Evolutionary conservation across 305 asterid species (phyloP).

Genomic region (Rubia peregrina): DNA sequence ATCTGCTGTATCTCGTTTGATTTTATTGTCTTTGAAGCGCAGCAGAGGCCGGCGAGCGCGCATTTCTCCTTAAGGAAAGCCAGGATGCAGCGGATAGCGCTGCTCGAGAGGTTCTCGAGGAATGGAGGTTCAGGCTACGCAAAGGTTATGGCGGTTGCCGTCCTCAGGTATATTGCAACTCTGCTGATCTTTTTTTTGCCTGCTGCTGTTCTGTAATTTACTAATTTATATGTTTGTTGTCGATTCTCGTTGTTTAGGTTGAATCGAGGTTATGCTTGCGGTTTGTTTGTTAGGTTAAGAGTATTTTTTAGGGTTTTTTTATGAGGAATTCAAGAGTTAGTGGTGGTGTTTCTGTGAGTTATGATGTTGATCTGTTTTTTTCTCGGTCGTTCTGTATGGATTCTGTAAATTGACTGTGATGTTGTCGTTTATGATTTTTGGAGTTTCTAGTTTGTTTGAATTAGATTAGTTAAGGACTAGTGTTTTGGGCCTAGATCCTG

Average conservation of each 20-base stretch:
- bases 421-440: not conserved
- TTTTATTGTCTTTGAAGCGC: not conserved
- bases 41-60: conserved; percentile 1
- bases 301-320: not conserved
- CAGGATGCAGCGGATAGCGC: conserved; percentile 38
- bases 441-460: not conserved
- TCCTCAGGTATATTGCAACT: conserved; percentile 43
- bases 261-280: not conserved
- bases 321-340: not conserved
- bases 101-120: conserved; percentile 48
- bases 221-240: not conserved
- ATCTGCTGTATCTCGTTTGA: not conserved
- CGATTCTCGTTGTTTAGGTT: not conserved
- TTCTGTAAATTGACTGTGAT: not conserved
- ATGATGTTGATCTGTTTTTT: conserved; percentile 1
- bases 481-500: not conserved
- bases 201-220: not conserved
- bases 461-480: not conserved
- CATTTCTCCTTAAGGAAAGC: not conserved
- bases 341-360: not conserved
- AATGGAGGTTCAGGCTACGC: conserved; percentile 57
- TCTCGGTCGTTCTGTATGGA: not conserved
- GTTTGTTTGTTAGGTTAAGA: not conserved
- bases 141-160: conserved; percentile 47
- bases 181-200: not conserved